Conservation (phyloP, 2,329 filamentous ascomycete genomes). For the Hypoxylon sp. region DNA sequence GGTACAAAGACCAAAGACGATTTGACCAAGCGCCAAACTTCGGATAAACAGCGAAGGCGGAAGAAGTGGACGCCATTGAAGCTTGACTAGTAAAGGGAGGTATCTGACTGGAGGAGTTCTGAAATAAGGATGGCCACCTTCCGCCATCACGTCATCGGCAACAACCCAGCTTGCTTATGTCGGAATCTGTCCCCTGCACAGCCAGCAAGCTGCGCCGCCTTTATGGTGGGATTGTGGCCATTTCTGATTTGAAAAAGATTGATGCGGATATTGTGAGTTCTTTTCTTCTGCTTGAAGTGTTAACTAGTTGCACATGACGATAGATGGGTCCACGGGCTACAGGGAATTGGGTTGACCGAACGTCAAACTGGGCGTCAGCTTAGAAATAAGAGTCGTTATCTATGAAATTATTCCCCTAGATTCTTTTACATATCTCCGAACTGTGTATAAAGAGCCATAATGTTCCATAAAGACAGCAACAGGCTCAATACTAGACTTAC, state of each 20-base stretch:
- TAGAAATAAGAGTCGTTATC: neutral
- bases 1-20: neutral
- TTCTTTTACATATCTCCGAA: constrained; percentile 20
- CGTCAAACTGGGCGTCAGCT: constrained; percentile 28
- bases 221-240: constrained; percentile 51
- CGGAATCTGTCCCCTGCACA: too few relatives aligned
- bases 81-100: neutral
- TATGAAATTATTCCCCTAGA: neutral
- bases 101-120: neutral
- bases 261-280: constrained; percentile 42
- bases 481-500: neutral
- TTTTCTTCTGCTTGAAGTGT: neutral
- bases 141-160: neutral
- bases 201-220: too few relatives aligned
- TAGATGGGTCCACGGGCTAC: constrained; percentile 7
- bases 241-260: constrained; percentile 49
- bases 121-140: neutral
- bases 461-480: neutral
- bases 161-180: too few relatives aligned
- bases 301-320: neutral
- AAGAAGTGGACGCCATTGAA: neutral
- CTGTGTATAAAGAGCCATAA: neutral
- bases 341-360: constrained; percentile 29
- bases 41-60: neutral
- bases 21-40: neutral